Evolutionary conservation across 1,284 basidiomycete genomes (phyloP), one percentile per base, ranked within the genome.

Genomic region (Boletus mariae): DNA sequence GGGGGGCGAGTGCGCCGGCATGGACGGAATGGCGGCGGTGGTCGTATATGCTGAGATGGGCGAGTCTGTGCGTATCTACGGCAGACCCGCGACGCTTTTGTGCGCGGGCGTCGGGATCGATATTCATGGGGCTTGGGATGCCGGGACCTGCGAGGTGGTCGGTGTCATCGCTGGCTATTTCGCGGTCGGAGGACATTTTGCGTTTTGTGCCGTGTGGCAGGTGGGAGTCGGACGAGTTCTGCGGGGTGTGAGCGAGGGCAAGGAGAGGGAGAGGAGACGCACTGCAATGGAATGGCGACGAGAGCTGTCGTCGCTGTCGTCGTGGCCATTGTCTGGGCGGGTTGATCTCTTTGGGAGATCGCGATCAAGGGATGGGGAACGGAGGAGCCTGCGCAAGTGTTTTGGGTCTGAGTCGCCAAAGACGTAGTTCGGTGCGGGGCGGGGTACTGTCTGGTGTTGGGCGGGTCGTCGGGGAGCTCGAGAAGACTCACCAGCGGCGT

Each of bases 51-150:
- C 79, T 85, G 59, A 90, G 73, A 61, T 86, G 81, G 15, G 83
- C 81, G 59, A 91, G 82, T 52, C 84, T 75, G 57, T 82, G 80
- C 7, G 86, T 83, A 59, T 92, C 90, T 60, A 89, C 80, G 32
- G 85, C 80, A 32, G 90, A 92, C 47, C 86, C 85, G 49, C 90
- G 80, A 61, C 90, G 82, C 69, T 92, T 92, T 53, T 83, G 77
- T 20, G 87, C 83, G 42, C 85, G 87, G n/a, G 73, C 81, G 55
- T 87, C 83, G 32, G 73, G 59, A 64, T 85, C 84, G 41, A 80
- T 62, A 55, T 73, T 74, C 73, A 79, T 79, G 44, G 70, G 70
- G 55, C 79, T 82, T 17, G 81, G 78, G 45, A 84, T 71, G 37
- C 85, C 86, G 54, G 84, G 82, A n/a, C 87, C 87, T 41, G 79